phyloP scores from a whole-genome alignment of 768 basidiomycete genomes.

The Leccinum subgranulosum region DNA sequence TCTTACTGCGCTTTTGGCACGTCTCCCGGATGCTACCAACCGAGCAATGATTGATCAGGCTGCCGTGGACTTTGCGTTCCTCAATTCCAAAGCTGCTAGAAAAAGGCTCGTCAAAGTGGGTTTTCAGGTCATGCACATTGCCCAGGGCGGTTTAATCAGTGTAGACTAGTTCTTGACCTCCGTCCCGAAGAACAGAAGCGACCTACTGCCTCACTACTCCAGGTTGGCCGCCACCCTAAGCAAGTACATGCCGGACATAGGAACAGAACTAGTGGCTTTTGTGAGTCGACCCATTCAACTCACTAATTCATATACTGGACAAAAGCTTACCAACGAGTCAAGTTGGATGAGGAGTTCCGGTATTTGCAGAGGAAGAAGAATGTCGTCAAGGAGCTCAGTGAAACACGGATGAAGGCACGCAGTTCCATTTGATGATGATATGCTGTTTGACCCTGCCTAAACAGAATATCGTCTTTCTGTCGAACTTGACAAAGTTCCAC shows the following conservation, averaged over 20 bases:
- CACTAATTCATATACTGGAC: background rate
- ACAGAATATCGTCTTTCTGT: slow-evolving; percentile 85
- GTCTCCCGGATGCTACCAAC: slow-evolving; percentile 93
- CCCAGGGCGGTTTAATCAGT: slow-evolving; percentile 6
- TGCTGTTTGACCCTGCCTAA: background rate
- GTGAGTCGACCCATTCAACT: slow-evolving; percentile 45
- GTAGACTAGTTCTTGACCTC: slow-evolving; percentile 67
- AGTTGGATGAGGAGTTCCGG: slow-evolving; percentile 97
- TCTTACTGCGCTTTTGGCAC: slow-evolving; percentile 83
- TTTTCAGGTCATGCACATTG: background rate
- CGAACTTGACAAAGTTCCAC: slow-evolving; percentile 93
- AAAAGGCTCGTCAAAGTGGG: slow-evolving; percentile 84
- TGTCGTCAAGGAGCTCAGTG: slow-evolving; percentile 84
- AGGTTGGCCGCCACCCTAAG: slow-evolving; percentile 85
- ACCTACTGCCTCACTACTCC: slow-evolving; percentile 91
- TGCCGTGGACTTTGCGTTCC: slow-evolving; percentile 92
- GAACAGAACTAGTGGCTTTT: slow-evolving; percentile 71
- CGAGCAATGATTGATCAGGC: slow-evolving; percentile 87
- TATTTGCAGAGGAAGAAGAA: slow-evolving; percentile 95
- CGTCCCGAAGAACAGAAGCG: slow-evolving; percentile 83
- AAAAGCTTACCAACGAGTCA: slow-evolving; percentile 6
- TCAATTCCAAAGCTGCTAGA: slow-evolving; percentile 95
- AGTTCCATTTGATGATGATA: background rate
- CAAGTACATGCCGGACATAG: slow-evolving; percentile 92
- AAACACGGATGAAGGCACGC: slow-evolving; percentile 77